Percentiles rank a stretch among this genome's conserved stretches.
Evolutionary conservation across 306 rosid species (phyloP).

Genomic region (Glycine tomentella): DNA sequence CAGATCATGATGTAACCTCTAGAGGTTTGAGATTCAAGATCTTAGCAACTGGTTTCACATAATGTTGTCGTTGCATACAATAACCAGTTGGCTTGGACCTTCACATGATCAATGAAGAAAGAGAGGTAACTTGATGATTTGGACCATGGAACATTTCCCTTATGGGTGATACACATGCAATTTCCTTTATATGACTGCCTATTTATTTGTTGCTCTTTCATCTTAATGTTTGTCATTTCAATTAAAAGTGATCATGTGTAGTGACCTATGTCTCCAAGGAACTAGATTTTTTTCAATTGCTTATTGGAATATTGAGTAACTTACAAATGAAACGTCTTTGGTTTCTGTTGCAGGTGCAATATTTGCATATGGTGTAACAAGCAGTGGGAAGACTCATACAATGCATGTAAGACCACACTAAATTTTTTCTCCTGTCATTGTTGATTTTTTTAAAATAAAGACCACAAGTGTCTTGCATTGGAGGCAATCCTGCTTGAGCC

Average conservation of each 20-base stretch:
- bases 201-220: conserved; percentile 17
- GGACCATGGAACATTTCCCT: conserved; percentile 31
- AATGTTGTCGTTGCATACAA: conserved; percentile 22
- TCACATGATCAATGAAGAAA: conserved; percentile 31
- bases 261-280: conserved; percentile 24
- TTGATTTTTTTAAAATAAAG: not conserved
- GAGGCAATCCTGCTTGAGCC: not conserved
- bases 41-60: conserved; percentile 34
- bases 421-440: conserved; percentile 30
- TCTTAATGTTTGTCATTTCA: conserved; percentile 39
- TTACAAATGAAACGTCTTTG: conserved; percentile 39
- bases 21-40: conserved; percentile 38
- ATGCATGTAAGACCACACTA: conserved; percentile 84
- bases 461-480: not conserved
- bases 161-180: conserved; percentile 19
- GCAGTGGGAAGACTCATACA: conserved; percentile 99
- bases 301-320: conserved; percentile 38
- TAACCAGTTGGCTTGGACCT: conserved; percentile 38
- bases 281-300: conserved; percentile 41
- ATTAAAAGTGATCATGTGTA: conserved; percentile 27
- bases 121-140: conserved; percentile 30
- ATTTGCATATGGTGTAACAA: conserved; percentile 98
- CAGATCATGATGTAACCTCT: conserved; percentile 39
- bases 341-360: conserved; percentile 75
- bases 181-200: conserved; percentile 44